Evolutionary conservation across 148 eudicot genomes (phyloP), one percentile per base, ranked within the genome.

Genomic region (Pharnaceum exiguum): DNA sequence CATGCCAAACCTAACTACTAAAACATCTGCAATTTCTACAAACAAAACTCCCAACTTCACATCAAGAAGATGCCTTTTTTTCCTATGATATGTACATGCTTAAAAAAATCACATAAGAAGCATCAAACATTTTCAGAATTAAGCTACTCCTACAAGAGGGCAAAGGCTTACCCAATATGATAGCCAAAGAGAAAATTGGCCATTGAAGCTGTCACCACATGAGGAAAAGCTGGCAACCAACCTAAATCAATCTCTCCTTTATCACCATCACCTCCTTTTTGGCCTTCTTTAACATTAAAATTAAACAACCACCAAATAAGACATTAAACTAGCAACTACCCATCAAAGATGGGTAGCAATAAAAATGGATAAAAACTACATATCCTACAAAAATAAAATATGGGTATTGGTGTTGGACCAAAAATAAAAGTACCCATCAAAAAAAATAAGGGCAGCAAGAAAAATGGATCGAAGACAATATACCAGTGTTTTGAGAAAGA

Each of bases 111-210:
- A 6, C 12, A 6, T 35, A 7, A 35, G 12, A 35, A 35, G 12
- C 38, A 25, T 10, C 25, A 4, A 26, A 24, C 5, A 12, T 16
- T n/a, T 13, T 3, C 37, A 33, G 22, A 31, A 47, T 4, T 13
- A 15, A 32, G 2, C 22, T 19, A 22, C 4, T 21, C 38, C 5
- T 5, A 24, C 7, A 17, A 37, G 15, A 36, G 22, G 16, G 52
- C 43, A 57, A 22, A 38, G 17, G 39, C 35, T 60, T 76, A 86
- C 95, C 95, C 95, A 58, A 86, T 86, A 66, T 81, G 95, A 78
- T 78, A 86, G 15, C 95, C 95, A 62, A 86, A 86, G 25, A 86
- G 77, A 69, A 83, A 86, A 81, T 86, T 86, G 55, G 95, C 70
- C 83, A 84, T 78, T 53, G 90, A 86, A 72, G 89, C 87, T 52